A percentile compares a stretch with the other conserved stretches of the same genome.
phyloP scores from a whole-genome alignment of 495 filamentous ascomycete species.

The Xylaria intraflava region DNA sequence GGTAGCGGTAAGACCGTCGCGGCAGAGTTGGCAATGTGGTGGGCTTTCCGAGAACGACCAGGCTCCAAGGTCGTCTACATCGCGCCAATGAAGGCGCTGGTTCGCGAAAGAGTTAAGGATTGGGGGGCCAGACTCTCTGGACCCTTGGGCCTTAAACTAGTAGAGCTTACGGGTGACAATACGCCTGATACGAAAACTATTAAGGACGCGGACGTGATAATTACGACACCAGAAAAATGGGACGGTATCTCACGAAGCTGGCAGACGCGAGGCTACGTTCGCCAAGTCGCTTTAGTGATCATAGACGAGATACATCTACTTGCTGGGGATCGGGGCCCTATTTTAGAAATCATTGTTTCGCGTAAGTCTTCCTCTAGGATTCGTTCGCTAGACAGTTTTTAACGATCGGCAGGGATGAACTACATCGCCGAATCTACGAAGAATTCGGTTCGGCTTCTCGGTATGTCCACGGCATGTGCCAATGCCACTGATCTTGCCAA shows the following conservation, averaged over 20 bases:
- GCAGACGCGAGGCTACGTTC: slow-evolving; percentile 94
- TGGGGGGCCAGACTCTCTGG: slow-evolving; percentile 80
- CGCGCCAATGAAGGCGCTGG: slow-evolving; percentile 97
- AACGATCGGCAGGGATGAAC: slow-evolving; percentile 58
- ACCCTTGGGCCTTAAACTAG: slow-evolving; percentile 82
- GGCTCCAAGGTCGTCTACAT: slow-evolving; percentile 99
- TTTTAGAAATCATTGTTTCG: slow-evolving; percentile 98
- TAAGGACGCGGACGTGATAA: slow-evolving; percentile 91
- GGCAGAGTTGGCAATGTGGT: slow-evolving; percentile 99
- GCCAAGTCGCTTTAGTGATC: slow-evolving; percentile 91
- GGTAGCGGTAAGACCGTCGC: slow-evolving; percentile 97
- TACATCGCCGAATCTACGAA: slow-evolving; percentile 94
- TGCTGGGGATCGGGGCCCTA: slow-evolving; percentile 90
- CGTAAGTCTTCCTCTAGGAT: slow-evolving; percentile 34
- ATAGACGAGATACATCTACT: slow-evolving; percentile 98
- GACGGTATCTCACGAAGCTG: slow-evolving; percentile 98
- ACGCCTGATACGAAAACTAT: slow-evolving; percentile 95
- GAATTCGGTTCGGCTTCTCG: slow-evolving; percentile 79
- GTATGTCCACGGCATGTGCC: slow-evolving; percentile 97
- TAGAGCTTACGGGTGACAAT: slow-evolving; percentile 97
- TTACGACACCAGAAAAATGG: slow-evolving; percentile 99
- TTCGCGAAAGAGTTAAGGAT: slow-evolving; percentile 92
- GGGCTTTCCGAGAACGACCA: slow-evolving; percentile 93
- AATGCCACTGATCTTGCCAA: slow-evolving; percentile 92
- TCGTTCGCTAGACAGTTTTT: not conserved